A percentile compares a stretch with the other conserved stretches of the same genome.
phyloP scores from a whole-genome alignment of 2,329 filamentous ascomycete genomes.

The Microcyclospora tardicrescens region DNA sequence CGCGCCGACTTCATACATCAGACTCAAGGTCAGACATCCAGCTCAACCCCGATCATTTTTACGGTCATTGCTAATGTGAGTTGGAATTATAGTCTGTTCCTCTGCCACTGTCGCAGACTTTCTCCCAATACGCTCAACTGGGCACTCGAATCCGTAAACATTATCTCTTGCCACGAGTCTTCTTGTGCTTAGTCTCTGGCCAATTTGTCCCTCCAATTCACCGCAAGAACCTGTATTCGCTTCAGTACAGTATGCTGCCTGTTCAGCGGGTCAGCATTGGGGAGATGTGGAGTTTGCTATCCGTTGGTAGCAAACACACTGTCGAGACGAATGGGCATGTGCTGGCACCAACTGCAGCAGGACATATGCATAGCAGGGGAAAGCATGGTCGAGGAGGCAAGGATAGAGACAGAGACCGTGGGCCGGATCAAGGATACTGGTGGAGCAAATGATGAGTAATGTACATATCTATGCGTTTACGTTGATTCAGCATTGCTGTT shows the following conservation, averaged over 20 bases:
- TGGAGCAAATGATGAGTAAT: conserved; percentile 14
- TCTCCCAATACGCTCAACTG: conserved; percentile 94
- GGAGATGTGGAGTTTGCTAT: conserved; percentile 58
- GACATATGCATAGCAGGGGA: conserved; percentile 5
- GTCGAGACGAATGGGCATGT: conserved; percentile 13
- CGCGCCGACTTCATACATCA: conserved; percentile 66
- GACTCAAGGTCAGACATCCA: conserved; percentile 54
- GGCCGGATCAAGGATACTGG: conserved; percentile 13
- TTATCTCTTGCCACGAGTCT: conserved; percentile 78
- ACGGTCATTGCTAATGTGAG: conserved; percentile 7
- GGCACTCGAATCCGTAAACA: conserved; percentile 85
- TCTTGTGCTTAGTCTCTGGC: conserved; percentile 77
- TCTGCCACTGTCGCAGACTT: conserved; percentile 83
- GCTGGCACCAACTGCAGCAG: conserved; percentile 1
- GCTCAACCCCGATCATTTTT: not conserved
- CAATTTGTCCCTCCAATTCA: conserved; percentile 88
- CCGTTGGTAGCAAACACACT: not conserved
- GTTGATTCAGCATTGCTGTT: not conserved
- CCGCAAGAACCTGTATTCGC: conserved; percentile 81
- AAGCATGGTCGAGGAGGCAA: conserved; percentile 3
- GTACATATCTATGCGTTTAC: not conserved
- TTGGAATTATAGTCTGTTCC: conserved; percentile 71
- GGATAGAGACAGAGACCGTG: not conserved
- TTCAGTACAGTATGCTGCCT: conserved; percentile 97
- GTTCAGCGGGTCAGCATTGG: conserved; percentile 63